Evolutionary conservation across 768 basidiomycete species (phyloP).

Genomic region (Tricholoma saponaceum): DNA sequence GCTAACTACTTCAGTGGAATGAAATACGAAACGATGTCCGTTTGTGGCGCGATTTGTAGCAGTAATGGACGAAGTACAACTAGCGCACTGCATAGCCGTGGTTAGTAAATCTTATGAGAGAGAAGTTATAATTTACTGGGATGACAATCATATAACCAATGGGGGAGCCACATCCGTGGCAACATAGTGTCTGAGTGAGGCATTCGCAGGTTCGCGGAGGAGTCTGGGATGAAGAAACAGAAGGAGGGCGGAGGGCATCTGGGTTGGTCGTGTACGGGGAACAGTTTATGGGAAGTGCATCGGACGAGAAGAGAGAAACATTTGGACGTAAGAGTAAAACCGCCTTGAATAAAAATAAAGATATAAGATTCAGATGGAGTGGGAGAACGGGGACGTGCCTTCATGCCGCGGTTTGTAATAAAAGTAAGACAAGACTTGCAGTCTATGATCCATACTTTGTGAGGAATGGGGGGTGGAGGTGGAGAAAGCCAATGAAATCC

Average conservation of each 20-base stretch:
- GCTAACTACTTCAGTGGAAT: slow-evolving; percentile 62
- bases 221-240: slow-evolving; percentile 22
- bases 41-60: slow-evolving; percentile 71
- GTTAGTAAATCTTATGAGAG: not conserved
- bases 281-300: slow-evolving; percentile 75
- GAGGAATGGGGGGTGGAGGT: slow-evolving; percentile 44
- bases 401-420: slow-evolving; percentile 83
- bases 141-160: slow-evolving; percentile 82
- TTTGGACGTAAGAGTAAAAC: slow-evolving; percentile 79
- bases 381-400: slow-evolving; percentile 35
- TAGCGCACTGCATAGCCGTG: slow-evolving; percentile 42
- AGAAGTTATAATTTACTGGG: slow-evolving; percentile 34
- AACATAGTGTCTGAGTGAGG: slow-evolving; percentile 76
- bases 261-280: slow-evolving; percentile 56
- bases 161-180: slow-evolving; percentile 69
- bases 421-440: slow-evolving; percentile 72
- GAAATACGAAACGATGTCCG: slow-evolving; percentile 85
- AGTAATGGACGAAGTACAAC: slow-evolving; percentile 70
- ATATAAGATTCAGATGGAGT: not conserved
- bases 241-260: slow-evolving; percentile 33
- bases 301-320: slow-evolving; percentile 79
- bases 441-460: slow-evolving; percentile 80
- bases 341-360: slow-evolving; percentile 43
- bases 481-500: slow-evolving; percentile 26
- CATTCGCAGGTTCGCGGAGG: slow-evolving; percentile 73